A percentile compares a stretch with the other conserved stretches of the same genome.
Evolutionary conservation across 768 basidiomycete genomes (phyloP).

Genomic region (Lactarius tabidus): DNA sequence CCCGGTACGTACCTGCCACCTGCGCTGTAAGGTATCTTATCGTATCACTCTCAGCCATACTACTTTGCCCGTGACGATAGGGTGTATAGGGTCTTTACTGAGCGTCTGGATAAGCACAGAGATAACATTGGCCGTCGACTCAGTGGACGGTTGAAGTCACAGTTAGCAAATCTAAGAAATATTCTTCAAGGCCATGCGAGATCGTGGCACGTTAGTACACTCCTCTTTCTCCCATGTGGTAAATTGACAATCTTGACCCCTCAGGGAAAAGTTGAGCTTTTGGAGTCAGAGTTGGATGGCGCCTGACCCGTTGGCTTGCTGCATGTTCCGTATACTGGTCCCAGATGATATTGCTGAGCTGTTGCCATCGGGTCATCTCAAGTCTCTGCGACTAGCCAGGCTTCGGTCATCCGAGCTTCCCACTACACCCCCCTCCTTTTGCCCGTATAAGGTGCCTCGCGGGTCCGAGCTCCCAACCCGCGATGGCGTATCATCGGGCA

Average conservation of each 20-base stretch:
- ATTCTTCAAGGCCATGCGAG: constrained; percentile 20
- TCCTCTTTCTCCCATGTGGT: not conserved
- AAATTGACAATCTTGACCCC: constrained; percentile 12
- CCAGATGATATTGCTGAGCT: not conserved
- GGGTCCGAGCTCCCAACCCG: constrained; percentile 56
- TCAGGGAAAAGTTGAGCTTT: constrained; percentile 60
- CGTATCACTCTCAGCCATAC: constrained; percentile 47
- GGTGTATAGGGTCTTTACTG: constrained; percentile 64
- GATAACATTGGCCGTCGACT: constrained; percentile 45
- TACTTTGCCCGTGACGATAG: constrained; percentile 94
- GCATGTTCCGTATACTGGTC: not conserved
- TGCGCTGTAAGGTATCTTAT: constrained; percentile 6
- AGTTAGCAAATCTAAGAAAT: constrained; percentile 51
- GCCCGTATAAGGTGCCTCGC: constrained; percentile 79
- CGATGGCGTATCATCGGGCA: constrained; percentile 78
- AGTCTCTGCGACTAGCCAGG: not conserved
- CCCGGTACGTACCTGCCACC: constrained; percentile 50
- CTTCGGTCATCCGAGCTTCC: constrained; percentile 24
- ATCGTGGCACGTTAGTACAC: constrained; percentile 24
- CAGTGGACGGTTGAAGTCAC: constrained; percentile 62
- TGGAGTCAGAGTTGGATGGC: constrained; percentile 61
- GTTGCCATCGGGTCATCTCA: not conserved
- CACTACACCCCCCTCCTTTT: constrained; percentile 25
- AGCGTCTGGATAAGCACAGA: constrained; percentile 37
- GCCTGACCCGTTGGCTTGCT: constrained; percentile 39